Base-by-base conservation (phyloP, 1,284 basidiomycete species). In the Tilletia setariae region DNA sequence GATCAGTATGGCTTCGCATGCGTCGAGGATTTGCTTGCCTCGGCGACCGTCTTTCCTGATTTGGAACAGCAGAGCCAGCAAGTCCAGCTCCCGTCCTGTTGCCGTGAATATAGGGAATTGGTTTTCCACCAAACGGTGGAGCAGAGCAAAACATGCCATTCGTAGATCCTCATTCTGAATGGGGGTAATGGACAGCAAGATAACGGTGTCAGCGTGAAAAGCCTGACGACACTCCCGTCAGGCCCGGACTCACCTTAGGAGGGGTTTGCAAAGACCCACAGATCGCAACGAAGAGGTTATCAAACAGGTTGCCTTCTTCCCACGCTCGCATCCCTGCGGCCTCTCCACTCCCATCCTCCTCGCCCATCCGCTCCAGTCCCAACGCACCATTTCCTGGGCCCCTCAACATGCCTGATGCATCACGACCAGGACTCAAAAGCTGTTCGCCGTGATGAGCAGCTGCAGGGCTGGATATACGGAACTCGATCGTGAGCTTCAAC, bases 121-220 rank as follows among this genome's bases (percentile, higher is more conserved):
- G 32, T 72, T 69, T 44, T 76, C 72, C 0, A 79, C 66, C 19
- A 79, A 40, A 9, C 71, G 63, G 25, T 74, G 70, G 21, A 79
- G 53, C 25, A 79, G 65, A 9, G 75, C 71, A 32, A 74, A 74
- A 0, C 69, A 75, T 4, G 72, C 72, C 32, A 71, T 25, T 21
- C 71, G 66, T 25, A 75, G 35, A 1, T 76, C 72, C 30, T 30
- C 40, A 28, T 35, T 46, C 44, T 28, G 16, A 35, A 30, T 15
- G 56, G 49, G 21, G 11, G 61, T 4, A 23, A 62, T 16, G 43
- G 51, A 28, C 11, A 42, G 19, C 35, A 63, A 53, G 3, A 6
- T 7, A 11, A 15, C 51, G 19, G 19, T 6, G 51, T 56, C 35
- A 40, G 35, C 11, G 35, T 40, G 35, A 40, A 11, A 11, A 40